Base-by-base conservation (phyloP, 176 grass and related monocot species). In the Raddia distichophylla region DNA sequence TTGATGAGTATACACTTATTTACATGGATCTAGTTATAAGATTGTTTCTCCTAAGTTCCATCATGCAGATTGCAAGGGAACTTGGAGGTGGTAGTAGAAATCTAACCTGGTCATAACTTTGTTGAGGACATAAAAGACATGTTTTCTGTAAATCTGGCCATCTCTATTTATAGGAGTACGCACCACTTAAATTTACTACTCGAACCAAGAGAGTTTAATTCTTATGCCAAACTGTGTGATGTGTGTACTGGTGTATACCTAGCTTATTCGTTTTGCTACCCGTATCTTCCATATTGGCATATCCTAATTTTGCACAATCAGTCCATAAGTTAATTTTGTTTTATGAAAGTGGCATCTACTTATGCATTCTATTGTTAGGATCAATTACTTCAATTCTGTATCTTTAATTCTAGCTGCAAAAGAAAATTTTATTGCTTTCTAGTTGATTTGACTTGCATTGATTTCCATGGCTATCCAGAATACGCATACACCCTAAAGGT, bases 401-500 rank as follows among this genome's bases (percentile, higher is more conserved):
- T 60, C 52, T 73, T 58, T 1, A 27, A 27, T 56, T 11, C 34
- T 89, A 33, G 53, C 61, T 79, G 45, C 15, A 10, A 67, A 79
- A 46, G 2, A n/a, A 34, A 54, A 45, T 12, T 14, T 0, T 46
- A 27, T 54, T 46, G 22, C 49, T 50, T 67, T 73, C 20, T 22
- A 82, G 52, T 27, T 67, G 52, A 47, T 8, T 65, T 34, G 77
- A 7, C 10, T 59, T 65, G 3, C 12, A 42, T 56, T 77, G 1
- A 11, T 10, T 22, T 74, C 6, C 48, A 43, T 79, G 34, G 1
- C 60, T 83, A 2, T 67, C 45, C 90, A 98, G 95, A 98, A 81
- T 98, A 98, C 69, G 95, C 95, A 12, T 98, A 98, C 83, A 98
- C 95, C 18, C 82, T 98, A 5, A 98, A 98, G 86, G 95, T 98